These are phyloP conservation scores for Ambispora gerdemannii DNA, from an alignment of 192 early-diverging fungal genomes.

Conservation along the genomic window DNA sequence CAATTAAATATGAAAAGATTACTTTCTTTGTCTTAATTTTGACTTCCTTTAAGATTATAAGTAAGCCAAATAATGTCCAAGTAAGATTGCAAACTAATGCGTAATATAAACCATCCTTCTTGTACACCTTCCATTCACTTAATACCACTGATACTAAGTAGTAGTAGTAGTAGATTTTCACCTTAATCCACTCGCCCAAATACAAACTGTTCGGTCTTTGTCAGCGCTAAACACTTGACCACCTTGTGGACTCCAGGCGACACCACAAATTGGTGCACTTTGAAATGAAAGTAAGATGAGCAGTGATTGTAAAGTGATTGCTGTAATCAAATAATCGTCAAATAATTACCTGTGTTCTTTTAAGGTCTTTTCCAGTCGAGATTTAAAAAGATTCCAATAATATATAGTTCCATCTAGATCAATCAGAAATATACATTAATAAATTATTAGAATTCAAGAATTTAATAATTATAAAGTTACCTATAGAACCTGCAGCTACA, in stretches of 20 bases:
- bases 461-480: conserved; percentile 32
- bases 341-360: conserved; percentile 66
- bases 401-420: conserved; percentile 72
- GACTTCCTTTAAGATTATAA: too few species aligned
- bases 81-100: too few species aligned
- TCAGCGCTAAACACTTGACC: conserved; percentile 69
- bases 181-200: conserved; percentile 43
- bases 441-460: neutral
- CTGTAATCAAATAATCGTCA: neutral
- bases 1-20: too few species aligned
- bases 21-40: too few species aligned
- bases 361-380: conserved; percentile 61
- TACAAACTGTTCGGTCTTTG: conserved; percentile 54
- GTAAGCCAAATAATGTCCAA: too few species aligned
- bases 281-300: neutral
- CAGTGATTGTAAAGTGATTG: neutral
- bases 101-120: too few species aligned
- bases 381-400: conserved; percentile 72
- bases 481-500: conserved; percentile 73
- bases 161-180: too few species aligned
- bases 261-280: conserved; percentile 61
- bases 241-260: conserved; percentile 62
- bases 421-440: neutral
- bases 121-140: too few species aligned
- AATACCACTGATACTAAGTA: too few species aligned